These are phyloP conservation scores for Teunomyces barrocoloradensis DNA, from an alignment of 805 yeast genomes.

Conservation along the genomic window DNA sequence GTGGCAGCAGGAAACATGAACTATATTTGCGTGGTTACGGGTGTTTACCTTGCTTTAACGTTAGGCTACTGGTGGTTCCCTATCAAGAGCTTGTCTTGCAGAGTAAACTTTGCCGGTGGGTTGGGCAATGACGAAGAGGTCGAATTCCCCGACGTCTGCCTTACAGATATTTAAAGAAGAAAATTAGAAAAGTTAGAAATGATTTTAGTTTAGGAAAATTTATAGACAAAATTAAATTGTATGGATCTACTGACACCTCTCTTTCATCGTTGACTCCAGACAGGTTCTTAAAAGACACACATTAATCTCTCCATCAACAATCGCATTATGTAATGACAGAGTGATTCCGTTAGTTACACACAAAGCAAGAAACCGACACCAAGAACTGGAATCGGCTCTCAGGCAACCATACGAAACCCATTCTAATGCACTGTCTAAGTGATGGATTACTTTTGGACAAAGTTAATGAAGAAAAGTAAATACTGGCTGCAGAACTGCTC, in stretches of 20 bases:
- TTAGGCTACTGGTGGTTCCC: constrained; percentile 45
- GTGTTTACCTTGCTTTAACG: constrained; percentile 31
- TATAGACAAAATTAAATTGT: constrained; percentile 17
- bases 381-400: constrained; percentile 10
- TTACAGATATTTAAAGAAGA: constrained; percentile 19
- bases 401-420: constrained; percentile 16
- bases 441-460: constrained; percentile 70
- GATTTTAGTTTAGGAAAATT: not conserved
- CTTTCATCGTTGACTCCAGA: constrained; percentile 47
- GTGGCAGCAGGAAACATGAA: constrained; percentile 28
- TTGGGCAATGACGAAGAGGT: constrained; percentile 36
- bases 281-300: constrained; percentile 47
- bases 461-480: constrained; percentile 37
- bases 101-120: constrained; percentile 43
- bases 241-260: constrained; percentile 52
- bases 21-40: constrained; percentile 27
- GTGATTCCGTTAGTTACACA: constrained; percentile 10
- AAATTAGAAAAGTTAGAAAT: not conserved
- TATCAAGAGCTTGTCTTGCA: constrained; percentile 34
- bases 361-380: constrained; percentile 32
- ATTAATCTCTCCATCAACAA: constrained; percentile 46
- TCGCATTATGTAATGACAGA: constrained; percentile 38
- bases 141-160: constrained; percentile 45
- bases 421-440: constrained; percentile 63
- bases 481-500: not conserved